phyloP scores from a whole-genome alignment of 106 monocot species.

The Posidonia australis region DNA sequence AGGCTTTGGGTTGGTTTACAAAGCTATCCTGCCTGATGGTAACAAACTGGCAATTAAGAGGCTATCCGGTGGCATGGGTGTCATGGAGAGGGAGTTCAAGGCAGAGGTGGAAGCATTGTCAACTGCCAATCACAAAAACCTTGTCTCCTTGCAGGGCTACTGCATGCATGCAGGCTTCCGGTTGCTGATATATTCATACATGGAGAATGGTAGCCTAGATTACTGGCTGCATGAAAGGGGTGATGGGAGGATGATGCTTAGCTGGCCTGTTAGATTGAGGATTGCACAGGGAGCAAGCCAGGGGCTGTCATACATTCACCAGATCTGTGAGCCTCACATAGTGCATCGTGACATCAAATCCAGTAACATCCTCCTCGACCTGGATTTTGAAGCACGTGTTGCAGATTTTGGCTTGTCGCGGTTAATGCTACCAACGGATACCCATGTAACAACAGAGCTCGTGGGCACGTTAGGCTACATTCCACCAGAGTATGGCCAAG shows the following conservation, averaged over 20 bases:
- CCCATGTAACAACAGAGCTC: slow-evolving; percentile 62
- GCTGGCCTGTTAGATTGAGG: slow-evolving; percentile 37
- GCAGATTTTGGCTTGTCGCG: slow-evolving; percentile 67
- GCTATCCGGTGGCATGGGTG: slow-evolving; percentile 45
- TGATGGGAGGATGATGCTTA: slow-evolving; percentile 27
- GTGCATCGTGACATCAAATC: slow-evolving; percentile 67
- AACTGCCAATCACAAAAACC: slow-evolving; percentile 49
- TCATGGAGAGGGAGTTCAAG: slow-evolving; percentile 60
- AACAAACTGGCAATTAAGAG: slow-evolving; percentile 50
- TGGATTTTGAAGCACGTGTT: slow-evolving; percentile 35
- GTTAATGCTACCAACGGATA: slow-evolving; percentile 39
- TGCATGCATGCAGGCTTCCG: slow-evolving; percentile 38
- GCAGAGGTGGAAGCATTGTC: slow-evolving; percentile 68
- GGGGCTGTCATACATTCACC: slow-evolving; percentile 56
- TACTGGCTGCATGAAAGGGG: slow-evolving; percentile 61
- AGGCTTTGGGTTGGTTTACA: slow-evolving; percentile 64
- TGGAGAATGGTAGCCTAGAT: slow-evolving; percentile 76
- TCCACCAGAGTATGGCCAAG: slow-evolving; percentile 50
- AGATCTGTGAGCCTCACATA: slow-evolving; percentile 48
- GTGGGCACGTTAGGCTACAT: slow-evolving; percentile 71
- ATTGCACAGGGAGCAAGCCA: slow-evolving; percentile 52
- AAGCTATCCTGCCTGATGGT: slow-evolving; percentile 33
- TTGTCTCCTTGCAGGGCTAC: slow-evolving; percentile 53
- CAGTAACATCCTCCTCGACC: slow-evolving; percentile 61
- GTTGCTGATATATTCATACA: slow-evolving; percentile 52